phyloP scores from a whole-genome alignment of 495 filamentous ascomycete species.

The Neurospora cerealis region DNA sequence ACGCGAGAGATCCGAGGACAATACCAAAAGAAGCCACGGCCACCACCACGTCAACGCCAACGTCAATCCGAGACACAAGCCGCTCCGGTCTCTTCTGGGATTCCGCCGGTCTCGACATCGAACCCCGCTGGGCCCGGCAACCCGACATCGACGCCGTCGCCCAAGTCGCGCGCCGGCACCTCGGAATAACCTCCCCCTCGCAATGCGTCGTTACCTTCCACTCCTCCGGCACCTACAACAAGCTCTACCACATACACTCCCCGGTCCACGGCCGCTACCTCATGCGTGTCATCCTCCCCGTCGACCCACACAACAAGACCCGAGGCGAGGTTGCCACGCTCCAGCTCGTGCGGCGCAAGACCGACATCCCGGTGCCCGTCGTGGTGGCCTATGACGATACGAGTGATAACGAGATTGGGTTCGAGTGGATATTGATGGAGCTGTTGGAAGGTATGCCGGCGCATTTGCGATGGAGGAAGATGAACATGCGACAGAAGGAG shows the following conservation, averaged over 20 bases:
- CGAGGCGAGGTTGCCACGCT: conserved; percentile 48
- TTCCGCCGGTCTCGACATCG: conserved; percentile 12
- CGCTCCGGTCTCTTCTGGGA: conserved; percentile 21
- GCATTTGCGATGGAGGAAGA: conserved; percentile 29
- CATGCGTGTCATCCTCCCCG: conserved; percentile 44
- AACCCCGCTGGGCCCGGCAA: conserved; percentile 19
- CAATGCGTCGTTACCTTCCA: conserved; percentile 13
- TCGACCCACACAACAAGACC: conserved; percentile 42
- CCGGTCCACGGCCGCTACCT: conserved; percentile 19
- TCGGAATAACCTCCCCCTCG: conserved; percentile 8
- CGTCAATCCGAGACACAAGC: conserved; percentile 13
- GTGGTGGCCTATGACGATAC: conserved; percentile 40
- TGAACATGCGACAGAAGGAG: conserved; percentile 27
- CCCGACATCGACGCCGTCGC: conserved; percentile 18
- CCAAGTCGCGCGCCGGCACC: conserved; percentile 15
- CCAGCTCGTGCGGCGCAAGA: conserved; percentile 31
- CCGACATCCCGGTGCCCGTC: conserved; percentile 42
- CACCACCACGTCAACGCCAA: neutral
- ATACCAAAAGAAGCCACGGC: neutral
- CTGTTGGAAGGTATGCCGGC: conserved; percentile 33
- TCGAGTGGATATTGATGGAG: conserved; percentile 53
- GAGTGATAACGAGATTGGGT: conserved; percentile 36
- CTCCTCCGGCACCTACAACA: conserved; percentile 23
- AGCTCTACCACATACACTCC: conserved; percentile 26
- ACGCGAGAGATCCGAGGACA: neutral